Evolutionary conservation across 768 basidiomycete species (phyloP).

Genomic region (Paxillus ammoniavirescens): DNA sequence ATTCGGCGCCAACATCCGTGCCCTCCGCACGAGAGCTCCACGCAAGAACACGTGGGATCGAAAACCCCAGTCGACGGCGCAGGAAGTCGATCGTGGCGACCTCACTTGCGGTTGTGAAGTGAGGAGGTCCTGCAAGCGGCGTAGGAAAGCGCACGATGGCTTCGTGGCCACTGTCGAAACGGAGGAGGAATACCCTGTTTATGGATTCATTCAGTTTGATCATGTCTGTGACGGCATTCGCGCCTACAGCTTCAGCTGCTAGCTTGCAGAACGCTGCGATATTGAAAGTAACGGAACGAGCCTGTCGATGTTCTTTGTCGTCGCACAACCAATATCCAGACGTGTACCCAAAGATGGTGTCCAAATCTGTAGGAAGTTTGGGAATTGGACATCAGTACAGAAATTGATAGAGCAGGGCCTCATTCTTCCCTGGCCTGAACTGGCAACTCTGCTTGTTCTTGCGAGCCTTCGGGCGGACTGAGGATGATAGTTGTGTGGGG

Average conservation of each 20-base stretch:
- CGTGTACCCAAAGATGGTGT: constrained; percentile 3
- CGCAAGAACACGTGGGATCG: constrained; percentile 28
- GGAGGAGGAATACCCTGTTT: constrained; percentile 14
- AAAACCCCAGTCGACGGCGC: constrained; percentile 24
- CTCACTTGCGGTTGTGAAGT: constrained; percentile 34
- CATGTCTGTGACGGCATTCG: constrained; percentile 17
- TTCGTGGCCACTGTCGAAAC: constrained; percentile 11
- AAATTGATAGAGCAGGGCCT: background rate
- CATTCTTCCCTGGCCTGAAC: constrained; percentile 3
- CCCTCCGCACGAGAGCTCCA: constrained; percentile 25
- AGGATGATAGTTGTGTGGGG: background rate
- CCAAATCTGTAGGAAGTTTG: background rate
- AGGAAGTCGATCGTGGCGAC: constrained; percentile 36
- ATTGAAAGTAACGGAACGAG: constrained; percentile 12
- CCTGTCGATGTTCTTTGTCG: constrained; percentile 14
- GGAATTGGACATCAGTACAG: background rate
- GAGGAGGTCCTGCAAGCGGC: constrained; percentile 26
- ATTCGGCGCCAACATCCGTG: constrained; percentile 31
- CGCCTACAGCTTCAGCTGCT: constrained; percentile 8
- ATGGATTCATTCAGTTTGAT: constrained; percentile 14
- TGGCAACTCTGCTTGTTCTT: background rate
- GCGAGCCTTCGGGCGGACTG: background rate
- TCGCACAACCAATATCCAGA: constrained; percentile 27
- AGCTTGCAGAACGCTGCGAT: constrained; percentile 21
- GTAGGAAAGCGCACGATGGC: constrained; percentile 16